Evolutionary conservation across 2,329 filamentous ascomycete genomes (phyloP), one percentile per base, ranked within the genome.

Genomic region (Cladosporium sp.): DNA sequence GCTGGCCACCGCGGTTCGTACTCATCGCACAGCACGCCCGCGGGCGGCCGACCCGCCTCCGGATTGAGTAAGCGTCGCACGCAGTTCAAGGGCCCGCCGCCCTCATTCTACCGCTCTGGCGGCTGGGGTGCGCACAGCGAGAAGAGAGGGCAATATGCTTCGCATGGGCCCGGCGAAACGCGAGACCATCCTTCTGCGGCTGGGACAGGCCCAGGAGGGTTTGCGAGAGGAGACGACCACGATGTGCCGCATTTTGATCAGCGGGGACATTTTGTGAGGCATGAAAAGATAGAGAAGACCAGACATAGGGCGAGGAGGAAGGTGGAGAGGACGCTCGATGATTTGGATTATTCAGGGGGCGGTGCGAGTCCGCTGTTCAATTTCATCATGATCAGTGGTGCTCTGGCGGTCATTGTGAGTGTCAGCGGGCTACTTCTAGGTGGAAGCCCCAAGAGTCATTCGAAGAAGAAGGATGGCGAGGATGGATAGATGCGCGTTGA

Each of bases 71-170:
- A 85, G 38, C 81, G 92, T 19, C 78, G 89, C 2, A 82, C 83
- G 2, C 78, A 84, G 4, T 96, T 95, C 70, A 81, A 81, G 16
- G 92, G 92, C 0, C 92, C 93, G 3, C 91, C 93, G 46, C 91
- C 92, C 0, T 88, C 83, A 58, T 97, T 96, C 73, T 96, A 89
- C 70, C 80, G 85, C 14, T 84, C 79, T 56, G 90, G 89, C 4
- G 89, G 87, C 3, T 95, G 89, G 79, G 88, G 87, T 44, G 68
- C 73, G 2, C 81, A 87, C 54, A 66, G 72, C 2, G 78, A 78
- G 34, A 86, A 86, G 71, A 69, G 83, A 35, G 70, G 71, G 50
- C 75, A 76, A 34, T 63, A 73, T 52, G 71, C 72, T 11, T 52
- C 57, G 10, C 59, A 19, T 1, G 48, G 48, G 5, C 48, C 48